phyloP scores from a whole-genome alignment of 75 land plant species.

The Selaginella tamariscina region DNA sequence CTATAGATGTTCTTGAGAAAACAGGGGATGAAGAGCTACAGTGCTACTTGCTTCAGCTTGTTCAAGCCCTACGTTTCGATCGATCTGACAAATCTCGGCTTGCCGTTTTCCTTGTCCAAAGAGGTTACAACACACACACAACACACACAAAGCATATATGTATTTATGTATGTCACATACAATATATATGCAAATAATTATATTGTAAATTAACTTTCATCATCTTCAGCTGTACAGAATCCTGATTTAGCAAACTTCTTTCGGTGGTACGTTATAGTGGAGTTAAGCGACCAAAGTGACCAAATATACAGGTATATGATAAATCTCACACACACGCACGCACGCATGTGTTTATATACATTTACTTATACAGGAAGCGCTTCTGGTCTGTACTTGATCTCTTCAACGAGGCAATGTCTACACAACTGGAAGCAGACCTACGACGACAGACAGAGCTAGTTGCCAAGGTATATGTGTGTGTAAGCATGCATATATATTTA shows the following conservation, averaged over 20 bases:
- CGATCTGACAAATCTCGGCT: conserved; percentile 86
- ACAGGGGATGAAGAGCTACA: conserved; percentile 97
- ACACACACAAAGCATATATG: not conserved
- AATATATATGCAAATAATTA: too few species aligned
- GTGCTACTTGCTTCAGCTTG: conserved; percentile 86
- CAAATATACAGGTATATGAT: too few species aligned
- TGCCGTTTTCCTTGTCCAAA: conserved; percentile 68
- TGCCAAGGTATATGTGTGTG: too few species aligned
- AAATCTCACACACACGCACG: too few species aligned
- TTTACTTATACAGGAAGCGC: conserved; percentile 66
- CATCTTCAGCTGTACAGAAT: conserved; percentile 52
- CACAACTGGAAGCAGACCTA: not conserved
- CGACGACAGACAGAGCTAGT: conserved; percentile 61
- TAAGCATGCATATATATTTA: too few species aligned
- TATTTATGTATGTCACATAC: too few species aligned
- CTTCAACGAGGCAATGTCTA: conserved; percentile 33
- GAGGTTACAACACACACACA: conserved; percentile 27
- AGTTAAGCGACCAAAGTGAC: conserved; percentile 87
- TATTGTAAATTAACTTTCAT: too few species aligned
- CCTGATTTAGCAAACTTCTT: conserved; percentile 88
- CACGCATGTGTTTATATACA: too few species aligned
- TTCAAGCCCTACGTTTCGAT: conserved; percentile 96
- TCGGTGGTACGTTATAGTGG: conserved; percentile 89
- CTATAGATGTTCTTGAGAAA: conserved; percentile 82
- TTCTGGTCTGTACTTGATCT: conserved; percentile 71